Conservation (phyloP, 1,139 yeast genomes). For the Geotrichum reessii region DNA sequence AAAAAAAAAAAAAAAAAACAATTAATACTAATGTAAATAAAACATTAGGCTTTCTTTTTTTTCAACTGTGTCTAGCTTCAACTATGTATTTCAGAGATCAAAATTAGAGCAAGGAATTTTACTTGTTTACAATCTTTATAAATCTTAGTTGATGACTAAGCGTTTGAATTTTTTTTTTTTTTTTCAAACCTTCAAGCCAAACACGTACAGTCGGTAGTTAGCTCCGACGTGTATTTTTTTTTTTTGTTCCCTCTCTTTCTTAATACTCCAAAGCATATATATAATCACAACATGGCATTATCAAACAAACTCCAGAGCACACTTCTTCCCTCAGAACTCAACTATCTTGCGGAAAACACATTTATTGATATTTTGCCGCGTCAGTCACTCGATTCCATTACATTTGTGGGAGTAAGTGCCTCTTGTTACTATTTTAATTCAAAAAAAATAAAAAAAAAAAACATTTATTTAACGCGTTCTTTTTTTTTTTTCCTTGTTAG, state of each 20-base stretch:
- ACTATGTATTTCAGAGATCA: too few species aligned
- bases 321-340: conserved; percentile 71
- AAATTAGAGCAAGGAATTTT: too few species aligned
- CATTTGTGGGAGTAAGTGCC: conserved; percentile 53
- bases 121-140: too few species aligned
- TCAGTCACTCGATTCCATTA: conserved; percentile 58
- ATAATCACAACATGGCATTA: conserved; percentile 48
- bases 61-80: too few species aligned
- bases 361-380: conserved; percentile 67
- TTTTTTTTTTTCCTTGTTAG: neutral
- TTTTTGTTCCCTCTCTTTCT: neutral
- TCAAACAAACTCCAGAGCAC: conserved; percentile 53
- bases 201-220: neutral
- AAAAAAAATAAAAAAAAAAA: too few species aligned
- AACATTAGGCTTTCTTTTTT: too few species aligned
- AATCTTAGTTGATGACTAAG: too few species aligned
- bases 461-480: neutral
- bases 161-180: too few species aligned
- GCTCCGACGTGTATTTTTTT: neutral
- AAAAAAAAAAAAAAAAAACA: too few species aligned
- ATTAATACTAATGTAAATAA: too few species aligned
- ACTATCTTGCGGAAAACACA: conserved; percentile 80
- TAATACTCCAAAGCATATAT: neutral
- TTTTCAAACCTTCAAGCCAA: too few species aligned
- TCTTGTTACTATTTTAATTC: neutral